Evolutionary conservation across 805 yeast species (phyloP), one percentile per base, ranked within the genome.

Genomic region (Candida chilensis): DNA sequence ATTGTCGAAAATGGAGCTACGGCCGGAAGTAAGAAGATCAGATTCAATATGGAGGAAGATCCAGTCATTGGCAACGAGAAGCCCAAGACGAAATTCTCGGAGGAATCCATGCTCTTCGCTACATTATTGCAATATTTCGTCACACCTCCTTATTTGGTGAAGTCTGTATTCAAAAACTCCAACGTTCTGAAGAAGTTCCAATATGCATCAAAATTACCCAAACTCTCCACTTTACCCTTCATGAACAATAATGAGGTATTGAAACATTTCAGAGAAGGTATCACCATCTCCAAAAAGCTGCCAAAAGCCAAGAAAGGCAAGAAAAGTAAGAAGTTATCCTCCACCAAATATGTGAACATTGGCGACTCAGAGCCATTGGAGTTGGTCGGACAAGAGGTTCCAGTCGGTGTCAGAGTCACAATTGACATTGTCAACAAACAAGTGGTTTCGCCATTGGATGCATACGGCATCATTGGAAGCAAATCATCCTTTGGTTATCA

Each of bases 121-220:
- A 61, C 78, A 1, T 59, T 87, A 24, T 56, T 87, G 33, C 94
- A 85, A 47, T 86, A 60, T 47, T 84, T 84, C 45, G 74, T 86
- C 11, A 86, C 95, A 0, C 95, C 96, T 2, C 81, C 85, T 29
- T 84, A 87, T 46, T 60, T 87, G 26, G 70, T 77, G 13, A 77
- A 78, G 36, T 54, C 77, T 2, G 64, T 79, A 4, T 84, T 86
- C 57, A 45, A 47, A 20, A 63, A 67, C 37, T 43, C 42, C 55
- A 62, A 40, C 45, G 59, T 36, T 35, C 31, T 51, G 16, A 50
- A 57, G 21, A 67, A 73, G 45, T 72, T 82, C 48, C 64, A 64
- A 32, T 66, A 71, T 37, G 95, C 95, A 0, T 60, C 63, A 20
- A 72, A 69, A 38, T 63, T 81, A 34, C 96, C 95, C 22, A 73